Base-by-base conservation (phyloP, 1,139 yeast species). In the Saccharomyces hybrid region DNA sequence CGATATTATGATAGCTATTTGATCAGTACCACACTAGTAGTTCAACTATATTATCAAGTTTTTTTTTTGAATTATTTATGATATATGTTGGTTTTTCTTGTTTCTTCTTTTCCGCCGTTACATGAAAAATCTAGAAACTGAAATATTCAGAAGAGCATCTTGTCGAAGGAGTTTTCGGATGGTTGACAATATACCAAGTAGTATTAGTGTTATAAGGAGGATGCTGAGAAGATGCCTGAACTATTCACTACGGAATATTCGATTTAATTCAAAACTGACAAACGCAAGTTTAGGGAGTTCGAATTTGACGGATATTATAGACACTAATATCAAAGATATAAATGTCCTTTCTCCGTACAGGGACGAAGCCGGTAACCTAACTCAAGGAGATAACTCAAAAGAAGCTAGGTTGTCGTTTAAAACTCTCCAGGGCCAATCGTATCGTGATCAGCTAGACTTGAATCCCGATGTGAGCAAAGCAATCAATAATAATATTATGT, bases 401-500 rank as follows among this genome's bases (percentile, higher is more conserved):
- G 70, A 64, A 52, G 62, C 68, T 9, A 58, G 71, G 54, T 55
- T 64, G 13, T 52, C 57, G 25, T 64, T 67, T 56, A 79, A 60
- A 69, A 78, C 69, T 52, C 58, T 69, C 7, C 76, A 75, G 57
- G 71, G 65, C 2, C 57, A 62, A 28, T 57, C 62, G 1, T 56
- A 58, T 29, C 56, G 70, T 28, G 60, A 58, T 5, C 66, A 61
- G 34, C 68, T 83, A 3, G 70, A 68, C 52, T 67, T 86, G 19
- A 89, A 89, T 0, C 67, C 70, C 0, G 73, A 69, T n/a, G 74
- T 86, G 5, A 72, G 86, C 2, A 74, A 77, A 48, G 77, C 78
- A 0, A 84, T 86, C 46, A 77, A 80, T 56, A 79, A 84, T 59
- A 79, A 85, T 61, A 82, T 86, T 54, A 64, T 85, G 50, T 73